Evolutionary conservation across 1,284 basidiomycete species (phyloP).

Genomic region (Inonotus hispidus): DNA sequence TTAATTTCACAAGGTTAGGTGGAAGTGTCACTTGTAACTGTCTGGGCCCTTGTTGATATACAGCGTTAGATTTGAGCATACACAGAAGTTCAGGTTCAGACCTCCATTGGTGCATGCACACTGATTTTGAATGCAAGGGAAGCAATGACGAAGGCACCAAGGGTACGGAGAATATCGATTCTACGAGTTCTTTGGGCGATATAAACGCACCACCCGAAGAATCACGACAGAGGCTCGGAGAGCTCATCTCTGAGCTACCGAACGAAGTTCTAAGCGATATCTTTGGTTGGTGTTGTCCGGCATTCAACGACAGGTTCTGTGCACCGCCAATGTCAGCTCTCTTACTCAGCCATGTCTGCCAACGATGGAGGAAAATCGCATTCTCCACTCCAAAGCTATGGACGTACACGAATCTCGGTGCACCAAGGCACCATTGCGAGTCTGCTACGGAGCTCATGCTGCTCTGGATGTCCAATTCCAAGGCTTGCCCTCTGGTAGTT

Average conservation of each 20-base stretch:
- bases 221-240: background rate
- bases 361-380: conserved; percentile 6
- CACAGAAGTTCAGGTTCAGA: no score
- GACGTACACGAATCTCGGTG: conserved; percentile 6
- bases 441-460: conserved; percentile 2
- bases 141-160: no score
- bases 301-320: conserved; percentile 2
- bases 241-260: conserved; percentile 7
- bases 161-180: no score
- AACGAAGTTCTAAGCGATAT: conserved; percentile 13
- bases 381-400: conserved; percentile 11
- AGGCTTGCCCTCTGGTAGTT: conserved; percentile 6
- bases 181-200: background rate
- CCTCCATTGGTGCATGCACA: no score
- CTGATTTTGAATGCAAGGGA: no score
- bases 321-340: conserved; percentile 2
- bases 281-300: conserved; percentile 13
- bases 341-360: conserved; percentile 11
- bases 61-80: no score
- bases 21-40: no score
- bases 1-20: no score
- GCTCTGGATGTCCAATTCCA: conserved; percentile 9
- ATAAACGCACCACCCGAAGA: no score
- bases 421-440: background rate
- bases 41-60: no score